Evolutionary conservation across 192 early-diverging fungal species (phyloP), one percentile per base, ranked within the genome.

Genomic region (Thamnidium elegans): DNA sequence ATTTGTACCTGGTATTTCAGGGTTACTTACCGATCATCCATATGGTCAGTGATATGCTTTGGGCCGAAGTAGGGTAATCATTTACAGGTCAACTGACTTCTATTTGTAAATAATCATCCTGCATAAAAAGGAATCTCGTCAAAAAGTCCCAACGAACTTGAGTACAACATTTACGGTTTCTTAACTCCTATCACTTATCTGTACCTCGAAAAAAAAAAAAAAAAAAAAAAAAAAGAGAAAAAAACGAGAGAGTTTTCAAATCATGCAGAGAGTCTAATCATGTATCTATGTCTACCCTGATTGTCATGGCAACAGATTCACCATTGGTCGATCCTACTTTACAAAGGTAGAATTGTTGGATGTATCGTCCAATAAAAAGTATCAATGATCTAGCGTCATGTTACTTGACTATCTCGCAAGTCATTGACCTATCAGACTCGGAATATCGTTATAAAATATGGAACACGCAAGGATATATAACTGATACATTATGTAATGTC

Each of bases 41-140:
- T 88, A 64, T 88, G 58, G 48, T 89, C 11, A 77, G 81, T 3
- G 78, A 76, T 42, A 79, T 81, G 72, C 83, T 79, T 75, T 59
- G 74, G 30, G 75, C 77, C 31, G 90, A 92, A 70, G 90, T 88
- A 44, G 90, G 90, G 7, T 89, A 92, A 68, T 88, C 88, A 4
- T 81, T 84, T 3, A 89, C 88, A 3, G 89, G 90, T 31, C 78
- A 83, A 63, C 62, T 87, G 31, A 83, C 67, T 73, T 81, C 50
- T 69, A 26, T 26, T 88, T 58, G 61, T 89, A 1, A 71, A 60
- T 21, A 76, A 78, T 1, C 89, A 92, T 54, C 81, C 88, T 6
- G 79, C 82, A 2, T 80, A 72, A 50, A 13, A 54, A 3, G 53
- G 71, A 43, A 76, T 26, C 26, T 3, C 82, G 0, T 63, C 71